Percentiles rank a stretch among this genome's conserved stretches.
Conservation (phyloP, 2,329 filamentous ascomycete genomes). For the Helotiales sp. region DNA sequence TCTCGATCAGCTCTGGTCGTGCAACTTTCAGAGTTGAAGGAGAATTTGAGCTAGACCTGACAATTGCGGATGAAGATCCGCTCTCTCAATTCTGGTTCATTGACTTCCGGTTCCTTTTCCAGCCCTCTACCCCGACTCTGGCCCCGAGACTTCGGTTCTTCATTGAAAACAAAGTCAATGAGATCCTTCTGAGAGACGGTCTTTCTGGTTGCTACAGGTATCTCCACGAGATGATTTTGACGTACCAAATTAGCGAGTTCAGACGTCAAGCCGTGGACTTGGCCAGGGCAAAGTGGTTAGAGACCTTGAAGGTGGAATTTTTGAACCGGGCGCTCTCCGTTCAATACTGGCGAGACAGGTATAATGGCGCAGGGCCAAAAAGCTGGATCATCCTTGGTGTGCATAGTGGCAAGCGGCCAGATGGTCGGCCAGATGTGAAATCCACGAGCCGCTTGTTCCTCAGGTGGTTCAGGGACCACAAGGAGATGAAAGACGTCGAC, state of each 20-base stretch:
- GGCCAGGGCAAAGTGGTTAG: slow-evolving; percentile 71
- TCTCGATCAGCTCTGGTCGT: slow-evolving; percentile 78
- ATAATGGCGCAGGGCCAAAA: slow-evolving; percentile 58
- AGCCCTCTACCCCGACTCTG: slow-evolving; percentile 62
- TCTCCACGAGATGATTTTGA: slow-evolving; percentile 84
- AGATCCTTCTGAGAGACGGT: slow-evolving; percentile 67
- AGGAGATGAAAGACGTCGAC: slow-evolving; percentile 68
- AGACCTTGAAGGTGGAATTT: slow-evolving; percentile 73
- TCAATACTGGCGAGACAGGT: slow-evolving; percentile 82
- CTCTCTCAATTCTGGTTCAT: slow-evolving; percentile 90
- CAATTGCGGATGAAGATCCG: slow-evolving; percentile 82
- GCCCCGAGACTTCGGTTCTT: slow-evolving; percentile 62
- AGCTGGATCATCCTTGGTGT: slow-evolving; percentile 92
- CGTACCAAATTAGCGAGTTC: slow-evolving; percentile 84
- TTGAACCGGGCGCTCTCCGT: slow-evolving; percentile 81
- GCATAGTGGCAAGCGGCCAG: slow-evolving; percentile 58
- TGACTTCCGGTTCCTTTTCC: slow-evolving; percentile 83
- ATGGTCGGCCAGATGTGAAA: slow-evolving; percentile 42
- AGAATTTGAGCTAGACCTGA: slow-evolving; percentile 93
- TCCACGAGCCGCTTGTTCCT: slow-evolving; percentile 57
- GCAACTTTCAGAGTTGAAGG: slow-evolving; percentile 81
- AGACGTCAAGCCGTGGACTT: slow-evolving; percentile 75
- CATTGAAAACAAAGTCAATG: slow-evolving; percentile 73
- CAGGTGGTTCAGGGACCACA: slow-evolving; percentile 84
- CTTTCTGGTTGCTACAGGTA: slow-evolving; percentile 81